These are phyloP conservation scores for Ascochyta rabiei DNA, from an alignment of 2,329 filamentous ascomycete species.

Conservation along the genomic window DNA sequence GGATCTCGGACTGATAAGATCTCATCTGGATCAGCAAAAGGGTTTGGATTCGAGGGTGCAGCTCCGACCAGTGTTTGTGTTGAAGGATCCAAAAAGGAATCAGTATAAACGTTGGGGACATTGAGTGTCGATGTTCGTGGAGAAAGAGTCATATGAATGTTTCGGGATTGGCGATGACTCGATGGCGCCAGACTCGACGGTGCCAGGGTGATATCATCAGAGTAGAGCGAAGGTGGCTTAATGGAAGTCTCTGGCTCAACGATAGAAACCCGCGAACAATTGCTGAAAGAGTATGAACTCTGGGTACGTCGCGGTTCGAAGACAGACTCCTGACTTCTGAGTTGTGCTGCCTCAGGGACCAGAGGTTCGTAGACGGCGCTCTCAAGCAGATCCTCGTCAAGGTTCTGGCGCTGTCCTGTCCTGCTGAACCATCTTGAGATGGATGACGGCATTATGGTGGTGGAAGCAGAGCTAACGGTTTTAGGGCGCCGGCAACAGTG, in stretches of 20 bases:
- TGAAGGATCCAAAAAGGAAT: not conserved
- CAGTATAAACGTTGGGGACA: not conserved
- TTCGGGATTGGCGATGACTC: not conserved
- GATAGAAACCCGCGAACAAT: not conserved
- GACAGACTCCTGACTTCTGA: not conserved
- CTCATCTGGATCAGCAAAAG: conserved; percentile 1
- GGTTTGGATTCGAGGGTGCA: not conserved
- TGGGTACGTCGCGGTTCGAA: not conserved
- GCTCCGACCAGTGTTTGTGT: not conserved
- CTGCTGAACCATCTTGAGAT: not conserved
- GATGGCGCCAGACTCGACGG: conserved; percentile 1
- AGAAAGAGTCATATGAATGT: conserved; percentile 1
- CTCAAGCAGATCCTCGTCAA: conserved; percentile 1
- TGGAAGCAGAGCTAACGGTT: not conserved
- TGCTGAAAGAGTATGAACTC: conserved; percentile 1
- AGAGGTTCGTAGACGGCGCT: not conserved
- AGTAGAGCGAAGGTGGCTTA: not conserved
- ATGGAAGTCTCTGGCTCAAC: not conserved
- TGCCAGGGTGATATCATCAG: not conserved
- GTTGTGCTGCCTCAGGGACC: conserved; percentile 5
- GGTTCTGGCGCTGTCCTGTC: not conserved
- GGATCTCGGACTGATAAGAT: not conserved
- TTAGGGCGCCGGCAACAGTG: not conserved
- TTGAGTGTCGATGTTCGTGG: not conserved
- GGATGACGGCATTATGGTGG: not conserved